Conservation (phyloP, 129 eudicot genomes). For the Escallonia herrerae region DNA sequence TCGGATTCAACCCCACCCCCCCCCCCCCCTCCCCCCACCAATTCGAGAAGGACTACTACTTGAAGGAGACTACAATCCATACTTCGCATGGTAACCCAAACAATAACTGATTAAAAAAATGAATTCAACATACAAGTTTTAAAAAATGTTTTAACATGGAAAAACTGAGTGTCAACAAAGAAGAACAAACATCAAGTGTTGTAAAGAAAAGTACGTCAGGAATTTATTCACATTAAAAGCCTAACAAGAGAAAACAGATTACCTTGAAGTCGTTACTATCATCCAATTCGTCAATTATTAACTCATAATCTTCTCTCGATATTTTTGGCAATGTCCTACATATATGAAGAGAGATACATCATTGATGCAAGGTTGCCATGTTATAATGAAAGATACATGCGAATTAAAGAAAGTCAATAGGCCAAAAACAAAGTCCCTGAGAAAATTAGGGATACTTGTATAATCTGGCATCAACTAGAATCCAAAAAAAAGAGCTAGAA, state of each 20-base stretch:
- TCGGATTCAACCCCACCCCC: too few species aligned
- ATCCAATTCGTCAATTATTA: conserved; percentile 71
- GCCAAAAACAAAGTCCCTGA: too few species aligned
- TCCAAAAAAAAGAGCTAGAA: not conserved
- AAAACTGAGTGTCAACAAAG: not conserved
- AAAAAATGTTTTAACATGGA: not conserved
- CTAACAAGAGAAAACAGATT: not conserved
- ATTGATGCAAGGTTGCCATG: not conserved
- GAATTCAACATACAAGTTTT: not conserved
- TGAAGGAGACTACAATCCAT: too few species aligned
- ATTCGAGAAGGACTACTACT: too few species aligned
- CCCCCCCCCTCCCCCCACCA: too few species aligned
- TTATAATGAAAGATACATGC: not conserved
- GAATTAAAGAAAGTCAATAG: not conserved
- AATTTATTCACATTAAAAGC: conserved; percentile 3
- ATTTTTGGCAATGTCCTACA: conserved; percentile 87
- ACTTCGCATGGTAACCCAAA: not conserved
- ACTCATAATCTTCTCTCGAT: conserved; percentile 81
- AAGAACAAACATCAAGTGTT: not conserved
- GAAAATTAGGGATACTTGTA: not conserved
- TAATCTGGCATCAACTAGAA: too few species aligned
- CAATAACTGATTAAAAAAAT: not conserved
- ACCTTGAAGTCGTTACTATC: conserved; percentile 75
- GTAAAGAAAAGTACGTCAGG: not conserved
- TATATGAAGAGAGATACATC: not conserved